Percentiles rank a stretch among this genome's conserved stretches.
Conservation (phyloP, 495 filamentous ascomycete genomes). For the Talaromyces thailandensis region DNA sequence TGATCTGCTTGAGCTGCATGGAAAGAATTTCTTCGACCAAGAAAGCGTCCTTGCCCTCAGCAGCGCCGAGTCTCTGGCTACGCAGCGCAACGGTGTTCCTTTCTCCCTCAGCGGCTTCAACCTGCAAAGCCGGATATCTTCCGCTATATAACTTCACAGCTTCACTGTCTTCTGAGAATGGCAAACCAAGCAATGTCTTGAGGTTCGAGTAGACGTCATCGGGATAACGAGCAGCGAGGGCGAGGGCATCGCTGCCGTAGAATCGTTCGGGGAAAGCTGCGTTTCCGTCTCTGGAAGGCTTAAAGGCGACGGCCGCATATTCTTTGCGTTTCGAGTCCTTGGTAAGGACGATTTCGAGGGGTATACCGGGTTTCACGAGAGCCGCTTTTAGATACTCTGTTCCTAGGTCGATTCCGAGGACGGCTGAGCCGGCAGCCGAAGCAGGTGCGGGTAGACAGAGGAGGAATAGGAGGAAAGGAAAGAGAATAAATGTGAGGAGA, state of each 20-base stretch:
- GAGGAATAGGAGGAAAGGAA: constrained; percentile 43
- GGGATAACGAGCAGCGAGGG: constrained; percentile 78
- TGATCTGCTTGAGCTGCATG: constrained; percentile 89
- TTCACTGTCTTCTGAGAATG: constrained; percentile 43
- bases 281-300: constrained; percentile 55
- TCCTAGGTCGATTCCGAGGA: constrained; percentile 88
- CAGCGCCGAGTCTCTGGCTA: constrained; percentile 58
- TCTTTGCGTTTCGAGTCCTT: constrained; percentile 98
- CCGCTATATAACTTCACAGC: constrained; percentile 56
- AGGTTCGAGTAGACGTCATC: constrained; percentile 91
- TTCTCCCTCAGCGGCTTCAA: constrained; percentile 37
- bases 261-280: constrained; percentile 73
- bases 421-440: constrained; percentile 55
- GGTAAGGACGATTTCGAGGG: constrained; percentile 96
- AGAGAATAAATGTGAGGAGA: constrained; percentile 26
- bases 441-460: constrained; percentile 50
- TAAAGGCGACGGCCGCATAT: constrained; percentile 84
- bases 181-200: constrained; percentile 73
- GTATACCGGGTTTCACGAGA: constrained; percentile 94
- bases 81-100: constrained; percentile 67
- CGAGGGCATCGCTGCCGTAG: constrained; percentile 87
- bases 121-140: constrained; percentile 56
- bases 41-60: constrained; percentile 60
- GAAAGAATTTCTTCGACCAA: constrained; percentile 88
- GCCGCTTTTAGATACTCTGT: constrained; percentile 97